Evolutionary conservation across 371 early-diverging fungal genomes (phyloP), one percentile per base, ranked within the genome.

Genomic region (Chytridiales sp.): DNA sequence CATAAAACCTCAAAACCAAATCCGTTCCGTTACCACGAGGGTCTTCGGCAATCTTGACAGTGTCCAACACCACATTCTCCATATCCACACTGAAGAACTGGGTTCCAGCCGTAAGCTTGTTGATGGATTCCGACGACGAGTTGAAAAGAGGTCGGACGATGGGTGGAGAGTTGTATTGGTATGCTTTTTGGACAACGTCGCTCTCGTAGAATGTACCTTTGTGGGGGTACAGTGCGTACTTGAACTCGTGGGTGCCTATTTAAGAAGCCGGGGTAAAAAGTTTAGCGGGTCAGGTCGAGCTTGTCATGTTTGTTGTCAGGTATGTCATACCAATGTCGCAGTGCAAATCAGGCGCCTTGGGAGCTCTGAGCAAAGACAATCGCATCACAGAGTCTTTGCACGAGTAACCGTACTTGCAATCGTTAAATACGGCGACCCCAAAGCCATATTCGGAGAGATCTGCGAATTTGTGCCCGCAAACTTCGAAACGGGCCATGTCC

Each of bases 381-480:
- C 90, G 70, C 79, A 96, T 94, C 0, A 83, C 77, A 52, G 89
- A 90, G 9, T 78, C 89, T 51, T 90, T 85, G 24, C 87, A 87
- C 0, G 95, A 82, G 73, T 90, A 91, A 6, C 82, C 80, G 55
- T 75, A 77, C 42, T 78, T 79, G 67, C 79, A 86, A 69, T 98
- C 95, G 68, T 92, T 97, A 55, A 96, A 64, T 52, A 98, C 69
- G 0, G 96, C 87, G n/a, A 95, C 88, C 43, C 98, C 98, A 69
- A 90, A 95, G 1, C 92, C 95, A 46, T 80, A 85, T 62, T 98
- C 97, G 0, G 92, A 92, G 15, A 94, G 76, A 62, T 97, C 97
- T 9, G 89, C 95, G 74, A 89, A 98, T 66, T 90, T 93, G 81
- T 98, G 98, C 0, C 88, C 95, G 70, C 95, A 96, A 1, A 94